Conservation (phyloP, 148 eudicot species). For the Arctostaphylos glauca region DNA sequence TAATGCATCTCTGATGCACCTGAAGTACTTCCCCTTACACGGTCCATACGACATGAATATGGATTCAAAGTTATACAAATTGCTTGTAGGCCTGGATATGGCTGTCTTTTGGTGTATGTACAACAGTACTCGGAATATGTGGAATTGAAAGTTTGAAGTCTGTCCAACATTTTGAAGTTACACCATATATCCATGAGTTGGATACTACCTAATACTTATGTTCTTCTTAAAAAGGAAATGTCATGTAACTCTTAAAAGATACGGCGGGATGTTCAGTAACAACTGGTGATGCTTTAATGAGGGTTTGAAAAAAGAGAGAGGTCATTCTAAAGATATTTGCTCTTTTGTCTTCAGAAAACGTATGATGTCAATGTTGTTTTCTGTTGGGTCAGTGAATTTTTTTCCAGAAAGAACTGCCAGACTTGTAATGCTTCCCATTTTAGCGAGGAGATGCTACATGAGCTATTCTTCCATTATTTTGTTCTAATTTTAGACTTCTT, state of each 20-base stretch:
- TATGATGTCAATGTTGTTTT: background rate
- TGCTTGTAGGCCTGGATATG: background rate
- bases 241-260: no score
- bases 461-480: background rate
- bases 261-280: background rate
- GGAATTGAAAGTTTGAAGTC: background rate
- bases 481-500: background rate
- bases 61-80: background rate
- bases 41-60: background rate
- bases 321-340: background rate
- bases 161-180: background rate
- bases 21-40: background rate
- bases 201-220: background rate
- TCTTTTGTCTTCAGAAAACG: background rate
- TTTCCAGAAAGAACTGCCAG: background rate
- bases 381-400: background rate
- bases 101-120: background rate
- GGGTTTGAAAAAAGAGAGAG: background rate
- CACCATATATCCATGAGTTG: background rate
- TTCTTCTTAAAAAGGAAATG: no score
- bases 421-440: background rate
- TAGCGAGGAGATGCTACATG: background rate
- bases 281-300: background rate
- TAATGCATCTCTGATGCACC: conserved; percentile 16
- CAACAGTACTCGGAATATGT: background rate